Base-by-base conservation (phyloP, 2,329 filamentous ascomycete species). In the Paecilomyces sp. region DNA sequence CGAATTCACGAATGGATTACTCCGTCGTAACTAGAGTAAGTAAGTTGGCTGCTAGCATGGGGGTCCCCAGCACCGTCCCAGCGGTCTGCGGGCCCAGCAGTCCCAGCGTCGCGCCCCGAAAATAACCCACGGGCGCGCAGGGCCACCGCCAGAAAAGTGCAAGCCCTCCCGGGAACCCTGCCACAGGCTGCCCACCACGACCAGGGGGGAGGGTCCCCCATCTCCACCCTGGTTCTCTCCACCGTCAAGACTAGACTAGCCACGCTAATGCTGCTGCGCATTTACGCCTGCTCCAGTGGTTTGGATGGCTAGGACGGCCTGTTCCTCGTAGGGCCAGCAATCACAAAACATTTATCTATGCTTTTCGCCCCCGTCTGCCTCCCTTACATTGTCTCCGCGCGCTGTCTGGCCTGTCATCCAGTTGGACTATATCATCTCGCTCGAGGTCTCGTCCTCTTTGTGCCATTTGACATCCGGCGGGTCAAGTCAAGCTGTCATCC, bases 261-360 rank as follows among this genome's bases (percentile, higher is more conserved):
- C 36, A 47, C 36, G 36, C 36, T 47, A 47, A 47, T 47, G 36
- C 15, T 47, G 36, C 36, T 47, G 36, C 36, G 36, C 36, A 61
- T 64, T 58, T 60, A 61, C 58, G 54, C 51, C 58, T 28, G 59
- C 60, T 51, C 58, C 62, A 62, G 61, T 60, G 63, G 58, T 66
- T 56, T 61, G 61, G 61, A 65, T 64, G 61, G 59, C 57, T 60
- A 59, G 58, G 59, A 64, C 60, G 55, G 58, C 62, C 30, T 59
- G 54, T 30, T 25, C 51, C 61, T 65, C 61, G 60, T 68, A 68
- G 66, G 63, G 66, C 65, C 61, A 67, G 66, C 64, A 66, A 67
- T 68, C 64, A 66, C 59, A 67, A 64, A 65, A 64, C 66, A 67
- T 67, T 68, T 67, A 68, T 65, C 65, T 62, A 66, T 67, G 63